A percentile compares a stretch with the other conserved stretches of the same genome.
Conservation (phyloP, 2,329 filamentous ascomycete species). For the Alternaria brassicae region DNA sequence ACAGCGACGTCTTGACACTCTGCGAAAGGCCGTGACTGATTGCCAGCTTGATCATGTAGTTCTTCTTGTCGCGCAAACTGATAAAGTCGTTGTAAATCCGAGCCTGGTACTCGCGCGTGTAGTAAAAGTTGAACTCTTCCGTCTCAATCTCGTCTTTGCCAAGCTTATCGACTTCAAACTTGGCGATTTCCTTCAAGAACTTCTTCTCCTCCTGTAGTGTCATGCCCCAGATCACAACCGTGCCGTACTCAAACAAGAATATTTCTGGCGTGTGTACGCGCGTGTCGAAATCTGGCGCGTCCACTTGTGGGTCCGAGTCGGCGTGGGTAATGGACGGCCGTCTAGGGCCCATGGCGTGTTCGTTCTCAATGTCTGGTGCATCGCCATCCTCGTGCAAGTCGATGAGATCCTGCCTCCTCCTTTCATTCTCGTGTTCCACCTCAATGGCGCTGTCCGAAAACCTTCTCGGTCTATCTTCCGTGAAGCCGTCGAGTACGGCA, state of each 20-base stretch:
- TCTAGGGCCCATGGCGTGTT: constrained; percentile 32
- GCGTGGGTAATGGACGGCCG: constrained; percentile 39
- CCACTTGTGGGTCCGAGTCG: constrained; percentile 42
- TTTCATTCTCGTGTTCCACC: constrained; percentile 65
- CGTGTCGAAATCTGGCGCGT: constrained; percentile 78
- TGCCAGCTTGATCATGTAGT: constrained; percentile 97
- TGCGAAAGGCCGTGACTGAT: constrained; percentile 96
- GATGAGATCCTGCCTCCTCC: constrained; percentile 67
- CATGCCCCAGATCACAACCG: constrained; percentile 99
- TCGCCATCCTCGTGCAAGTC: constrained; percentile 61
- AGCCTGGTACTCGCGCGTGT: constrained; percentile 95
- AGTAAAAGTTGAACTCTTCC: constrained; percentile 99
- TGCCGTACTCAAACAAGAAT: constrained; percentile 96
- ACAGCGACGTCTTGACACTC: constrained; percentile 96
- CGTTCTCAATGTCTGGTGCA: constrained; percentile 33
- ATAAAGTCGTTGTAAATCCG: constrained; percentile 99
- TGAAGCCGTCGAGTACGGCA: constrained; percentile 37
- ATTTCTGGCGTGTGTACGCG: constrained; percentile 91
- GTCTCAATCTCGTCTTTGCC: constrained; percentile 88
- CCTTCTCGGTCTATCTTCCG: constrained; percentile 63
- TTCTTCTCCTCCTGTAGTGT: constrained; percentile 84
- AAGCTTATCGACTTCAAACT: constrained; percentile 92
- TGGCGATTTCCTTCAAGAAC: constrained; percentile 91
- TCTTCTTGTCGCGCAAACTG: constrained; percentile 87
- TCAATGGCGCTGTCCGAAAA: constrained; percentile 77